A percentile compares a stretch with the other conserved stretches of the same genome.
These are phyloP conservation scores for Raffaelea arxii DNA, from an alignment of 2,329 filamentous ascomycete species.

Conservation along the genomic window DNA sequence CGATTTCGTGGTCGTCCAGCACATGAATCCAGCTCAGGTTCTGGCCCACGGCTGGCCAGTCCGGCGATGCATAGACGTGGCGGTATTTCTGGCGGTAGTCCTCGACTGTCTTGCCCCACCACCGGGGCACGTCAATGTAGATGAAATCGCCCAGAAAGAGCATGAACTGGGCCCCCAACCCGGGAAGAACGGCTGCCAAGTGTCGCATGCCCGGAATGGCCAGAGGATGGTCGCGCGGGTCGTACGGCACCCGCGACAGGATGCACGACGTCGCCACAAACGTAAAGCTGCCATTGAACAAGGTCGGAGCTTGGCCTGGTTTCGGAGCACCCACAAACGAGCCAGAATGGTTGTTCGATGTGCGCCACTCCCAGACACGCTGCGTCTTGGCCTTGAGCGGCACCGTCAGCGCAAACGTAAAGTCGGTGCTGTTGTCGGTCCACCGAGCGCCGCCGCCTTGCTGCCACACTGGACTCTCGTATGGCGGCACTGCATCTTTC, in stretches of 20 bases:
- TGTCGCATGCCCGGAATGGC: slow-evolving; percentile 71
- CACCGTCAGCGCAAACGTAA: slow-evolving; percentile 61
- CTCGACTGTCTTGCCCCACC: slow-evolving; percentile 60
- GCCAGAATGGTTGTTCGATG: slow-evolving; percentile 80
- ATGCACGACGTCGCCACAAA: slow-evolving; percentile 93
- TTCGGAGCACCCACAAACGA: slow-evolving; percentile 43
- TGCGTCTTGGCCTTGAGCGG: slow-evolving; percentile 49
- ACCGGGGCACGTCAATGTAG: slow-evolving; percentile 78
- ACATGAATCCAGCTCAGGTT: slow-evolving; percentile 97
- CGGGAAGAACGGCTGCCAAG: slow-evolving; percentile 62
- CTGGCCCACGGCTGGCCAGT: slow-evolving; percentile 67
- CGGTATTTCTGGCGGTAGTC: slow-evolving; percentile 88
- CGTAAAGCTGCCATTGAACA: slow-evolving; percentile 63
- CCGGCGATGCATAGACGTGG: slow-evolving; percentile 89
- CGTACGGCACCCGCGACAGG: slow-evolving; percentile 84
- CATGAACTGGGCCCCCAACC: slow-evolving; percentile 67
- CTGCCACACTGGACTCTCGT: slow-evolving; percentile 56
- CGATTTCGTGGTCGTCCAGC: slow-evolving; percentile 92
- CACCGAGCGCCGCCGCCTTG: slow-evolving; percentile 52
- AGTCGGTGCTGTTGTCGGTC: slow-evolving; percentile 73
- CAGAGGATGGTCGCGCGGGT: slow-evolving; percentile 70
- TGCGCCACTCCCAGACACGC: slow-evolving; percentile 70
- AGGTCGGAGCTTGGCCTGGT: slow-evolving; percentile 18
- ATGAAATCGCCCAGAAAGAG: slow-evolving; percentile 83
- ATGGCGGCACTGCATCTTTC: slow-evolving; percentile 38